A percentile compares a stretch with the other conserved stretches of the same genome.
These are phyloP conservation scores for Annulohypoxylon moriforme DNA, from an alignment of 495 filamentous ascomycete genomes.

Conservation along the genomic window DNA sequence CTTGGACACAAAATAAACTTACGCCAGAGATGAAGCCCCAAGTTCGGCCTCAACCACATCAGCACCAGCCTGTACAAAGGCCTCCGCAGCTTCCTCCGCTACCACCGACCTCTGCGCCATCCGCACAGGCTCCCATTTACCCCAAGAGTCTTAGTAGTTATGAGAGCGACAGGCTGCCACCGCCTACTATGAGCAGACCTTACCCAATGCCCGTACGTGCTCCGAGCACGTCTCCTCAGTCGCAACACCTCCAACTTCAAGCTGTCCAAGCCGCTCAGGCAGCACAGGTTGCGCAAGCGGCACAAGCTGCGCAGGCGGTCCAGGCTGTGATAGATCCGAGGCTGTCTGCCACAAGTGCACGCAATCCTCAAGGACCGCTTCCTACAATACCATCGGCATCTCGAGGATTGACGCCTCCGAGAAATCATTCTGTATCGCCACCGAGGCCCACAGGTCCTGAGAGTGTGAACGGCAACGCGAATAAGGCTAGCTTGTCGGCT, in stretches of 20 bases:
- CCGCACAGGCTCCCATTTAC: constrained; percentile 38
- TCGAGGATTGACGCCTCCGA: constrained; percentile 44
- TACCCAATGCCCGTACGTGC: constrained; percentile 23
- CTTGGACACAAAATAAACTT: constrained; percentile 39
- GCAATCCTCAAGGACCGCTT: constrained; percentile 48
- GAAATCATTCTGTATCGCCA: constrained; percentile 49
- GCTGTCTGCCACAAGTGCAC: constrained; percentile 36
- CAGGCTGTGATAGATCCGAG: constrained; percentile 54
- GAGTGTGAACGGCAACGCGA: constrained; percentile 32
- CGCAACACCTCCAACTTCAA: constrained; percentile 52
- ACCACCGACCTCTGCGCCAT: constrained; percentile 42
- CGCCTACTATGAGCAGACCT: constrained; percentile 19
- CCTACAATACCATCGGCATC: constrained; percentile 41
- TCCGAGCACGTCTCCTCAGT: constrained; percentile 50
- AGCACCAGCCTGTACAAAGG: constrained; percentile 35
- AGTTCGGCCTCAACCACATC: constrained; percentile 37
- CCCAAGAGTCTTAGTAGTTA: constrained; percentile 17
- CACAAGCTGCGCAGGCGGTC: constrained; percentile 44
- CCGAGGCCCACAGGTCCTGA: constrained; percentile 47
- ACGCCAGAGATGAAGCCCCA: constrained; percentile 39
- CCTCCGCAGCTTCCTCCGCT: constrained; percentile 40
- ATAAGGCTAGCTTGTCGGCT: constrained; percentile 53
- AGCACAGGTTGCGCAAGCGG: constrained; percentile 44
- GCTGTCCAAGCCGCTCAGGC: constrained; percentile 43
- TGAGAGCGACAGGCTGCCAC: constrained; percentile 36